A percentile compares a stretch with the other conserved stretches of the same genome.
Conservation (phyloP, 257 asterid species). For the Capsicum rhomboideum region DNA sequence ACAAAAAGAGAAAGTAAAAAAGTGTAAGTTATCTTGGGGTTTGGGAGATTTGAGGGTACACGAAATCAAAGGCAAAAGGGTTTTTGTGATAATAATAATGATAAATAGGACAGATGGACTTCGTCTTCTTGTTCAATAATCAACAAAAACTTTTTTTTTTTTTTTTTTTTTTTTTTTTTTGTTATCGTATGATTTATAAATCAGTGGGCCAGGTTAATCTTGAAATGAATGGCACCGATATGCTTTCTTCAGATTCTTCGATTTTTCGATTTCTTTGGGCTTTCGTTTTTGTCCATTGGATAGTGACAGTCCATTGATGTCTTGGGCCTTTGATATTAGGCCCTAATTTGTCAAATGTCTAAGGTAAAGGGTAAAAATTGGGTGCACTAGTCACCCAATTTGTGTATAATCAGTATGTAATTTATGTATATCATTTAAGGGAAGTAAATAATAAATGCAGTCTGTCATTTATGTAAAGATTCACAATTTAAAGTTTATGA, state of each 20-base stretch:
- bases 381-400: too few species aligned
- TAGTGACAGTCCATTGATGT: background rate
- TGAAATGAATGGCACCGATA: constrained; percentile 33
- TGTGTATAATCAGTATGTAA: background rate
- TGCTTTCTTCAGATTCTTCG: constrained; percentile 15
- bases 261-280: background rate
- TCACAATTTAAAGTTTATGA: too few species aligned
- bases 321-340: background rate
- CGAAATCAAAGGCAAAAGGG: background rate
- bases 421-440: too few species aligned
- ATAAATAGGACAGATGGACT: background rate
- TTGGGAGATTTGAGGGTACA: constrained; percentile 8
- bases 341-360: background rate
- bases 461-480: background rate
- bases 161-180: background rate
- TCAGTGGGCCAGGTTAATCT: constrained; percentile 41
- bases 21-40: constrained; percentile 8
- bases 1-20: constrained; percentile 6
- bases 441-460: background rate
- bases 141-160: background rate
- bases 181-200: background rate
- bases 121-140: background rate
- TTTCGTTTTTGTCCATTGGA: background rate
- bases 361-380: too few species aligned
- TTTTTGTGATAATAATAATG: background rate